These are phyloP conservation scores for Exophiala sp. DNA, from an alignment of 2,329 filamentous ascomycete species.

Conservation along the genomic window DNA sequence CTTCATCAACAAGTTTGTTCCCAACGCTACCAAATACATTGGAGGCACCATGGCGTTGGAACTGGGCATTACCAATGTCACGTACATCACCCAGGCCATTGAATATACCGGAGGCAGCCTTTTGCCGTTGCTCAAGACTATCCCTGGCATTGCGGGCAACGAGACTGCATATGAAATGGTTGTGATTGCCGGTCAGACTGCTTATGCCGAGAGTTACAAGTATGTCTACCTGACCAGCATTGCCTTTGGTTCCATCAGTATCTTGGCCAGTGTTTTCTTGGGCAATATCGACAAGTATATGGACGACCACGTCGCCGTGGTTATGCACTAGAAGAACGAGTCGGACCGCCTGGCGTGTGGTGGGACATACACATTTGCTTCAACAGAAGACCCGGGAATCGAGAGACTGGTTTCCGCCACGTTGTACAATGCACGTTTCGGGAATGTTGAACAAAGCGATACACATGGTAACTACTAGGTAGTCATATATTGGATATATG, in stretches of 20 bases:
- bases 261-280: constrained; percentile 54
- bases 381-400: too few species aligned
- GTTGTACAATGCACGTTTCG: too few species aligned
- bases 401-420: too few species aligned
- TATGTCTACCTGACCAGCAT: constrained; percentile 59
- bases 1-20: constrained; percentile 43
- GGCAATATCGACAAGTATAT: constrained; percentile 55
- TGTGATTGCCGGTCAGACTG: constrained; percentile 51
- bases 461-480: too few species aligned
- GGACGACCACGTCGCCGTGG: constrained; percentile 54
- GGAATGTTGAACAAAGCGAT: too few species aligned
- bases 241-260: constrained; percentile 53
- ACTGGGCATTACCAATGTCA: constrained; percentile 46
- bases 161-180: constrained; percentile 47
- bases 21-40: constrained; percentile 45
- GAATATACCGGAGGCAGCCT: constrained; percentile 50
- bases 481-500: too few species aligned
- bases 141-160: constrained; percentile 47
- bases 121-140: constrained; percentile 46
- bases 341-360: too few species aligned
- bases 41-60: constrained; percentile 46
- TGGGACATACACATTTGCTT: too few species aligned
- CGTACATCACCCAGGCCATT: constrained; percentile 48
- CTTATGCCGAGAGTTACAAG: constrained; percentile 54
- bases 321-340: constrained; percentile 38